A percentile compares a stretch with the other conserved stretches of the same genome.
Conservation (phyloP, 441 rosid species). For the Populus hybrid region DNA sequence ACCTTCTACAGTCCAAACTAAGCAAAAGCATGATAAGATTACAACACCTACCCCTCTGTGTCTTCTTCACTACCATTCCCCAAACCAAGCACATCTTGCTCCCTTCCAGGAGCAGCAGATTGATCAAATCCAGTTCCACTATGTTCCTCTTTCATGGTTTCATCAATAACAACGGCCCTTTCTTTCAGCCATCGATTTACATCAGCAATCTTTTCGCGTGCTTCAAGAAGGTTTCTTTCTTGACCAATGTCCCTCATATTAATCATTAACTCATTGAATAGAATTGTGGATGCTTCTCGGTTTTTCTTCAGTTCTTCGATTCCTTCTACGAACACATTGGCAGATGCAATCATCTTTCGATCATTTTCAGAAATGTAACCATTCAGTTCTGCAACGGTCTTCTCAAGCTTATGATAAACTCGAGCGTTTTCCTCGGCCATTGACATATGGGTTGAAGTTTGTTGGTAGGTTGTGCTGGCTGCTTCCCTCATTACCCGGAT, state of each 20-base stretch:
- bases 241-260: background rate
- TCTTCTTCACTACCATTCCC: background rate
- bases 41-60: background rate
- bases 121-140: background rate
- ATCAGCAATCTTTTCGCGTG: background rate
- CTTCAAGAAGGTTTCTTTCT: background rate
- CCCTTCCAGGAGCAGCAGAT: background rate
- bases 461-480: too few species aligned
- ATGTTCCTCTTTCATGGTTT: background rate
- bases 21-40: background rate
- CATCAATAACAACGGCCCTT: background rate
- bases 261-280: too few species aligned
- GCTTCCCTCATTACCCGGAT: too few species aligned
- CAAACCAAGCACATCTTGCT: background rate
- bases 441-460: too few species aligned
- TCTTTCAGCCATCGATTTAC: background rate
- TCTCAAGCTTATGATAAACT: too few species aligned
- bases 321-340: background rate
- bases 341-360: background rate
- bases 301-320: background rate
- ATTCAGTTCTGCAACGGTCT: background rate
- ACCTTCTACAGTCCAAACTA: background rate
- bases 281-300: background rate
- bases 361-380: background rate
- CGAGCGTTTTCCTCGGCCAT: too few species aligned